Base-by-base conservation (phyloP, 2,329 filamentous ascomycete species). In the Fusarium lateritium region DNA sequence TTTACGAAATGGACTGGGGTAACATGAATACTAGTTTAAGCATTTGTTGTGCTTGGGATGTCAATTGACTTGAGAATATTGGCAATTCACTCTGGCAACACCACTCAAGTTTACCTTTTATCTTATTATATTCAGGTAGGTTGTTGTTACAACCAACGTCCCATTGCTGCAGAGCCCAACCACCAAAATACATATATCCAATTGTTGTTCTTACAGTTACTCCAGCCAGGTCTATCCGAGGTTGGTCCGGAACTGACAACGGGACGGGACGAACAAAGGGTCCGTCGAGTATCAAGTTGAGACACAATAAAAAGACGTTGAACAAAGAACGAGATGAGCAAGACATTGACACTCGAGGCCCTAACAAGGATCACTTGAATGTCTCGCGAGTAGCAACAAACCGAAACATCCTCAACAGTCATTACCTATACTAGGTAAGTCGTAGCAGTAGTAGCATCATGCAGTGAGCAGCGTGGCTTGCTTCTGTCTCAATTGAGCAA, bases 401-500 rank as follows among this genome's bases (percentile, higher is more conserved):
- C 6, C 19, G 13, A 59, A 33, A 31, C 31, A 38, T 15, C n/a
- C 42, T 34, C 51, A 40, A 40, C 33, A 42, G 21, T n/a, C 13
- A 11, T 10, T 46, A 21, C 38, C 33, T 31, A 31, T 31, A 28
- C 26, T 10, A 28, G 26, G 33, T 19, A 55, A n/a, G 31, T 17
- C 13, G 39, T 39, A n/a, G 49, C 21, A 26, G 33, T 31, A 26
- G 33, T 31, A 22, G 28, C 42, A 26, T 13, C 40, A 36, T 56
- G 33, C 42, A 50, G 43, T 34, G 31, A 57, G 52, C 34, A 57
- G 31, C 8, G 57, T 58, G 44, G 53, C 53, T 61, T 24, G 44
- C 28, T 39, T 28, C 38, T 19, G 24, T 59, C 24, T n/a, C 21
- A 31, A 61, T 36, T 26, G 22, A 17, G 17, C 26, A 38, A 31